Percentiles rank a stretch among this genome's conserved stretches.
phyloP scores from a whole-genome alignment of 495 filamentous ascomycete genomes.

The Oidiodendron maius region DNA sequence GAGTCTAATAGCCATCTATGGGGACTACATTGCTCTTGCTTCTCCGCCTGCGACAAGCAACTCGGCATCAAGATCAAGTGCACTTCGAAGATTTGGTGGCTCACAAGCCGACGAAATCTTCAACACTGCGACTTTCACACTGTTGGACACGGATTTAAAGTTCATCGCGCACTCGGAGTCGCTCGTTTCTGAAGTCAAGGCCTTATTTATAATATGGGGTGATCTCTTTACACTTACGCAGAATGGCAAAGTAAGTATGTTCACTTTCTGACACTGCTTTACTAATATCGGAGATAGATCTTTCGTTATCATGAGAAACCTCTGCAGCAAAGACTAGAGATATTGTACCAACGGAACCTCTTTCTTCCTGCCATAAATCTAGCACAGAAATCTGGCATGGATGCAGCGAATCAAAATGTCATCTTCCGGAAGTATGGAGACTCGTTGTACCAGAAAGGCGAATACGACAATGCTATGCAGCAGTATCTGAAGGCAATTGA shows the following conservation, averaged over 20 bases:
- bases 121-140: slow-evolving; percentile 75
- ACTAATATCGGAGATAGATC: slow-evolving; percentile 42
- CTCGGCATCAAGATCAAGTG: slow-evolving; percentile 34
- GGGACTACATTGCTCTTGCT: slow-evolving; percentile 82
- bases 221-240: slow-evolving; percentile 81
- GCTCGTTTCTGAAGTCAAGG: slow-evolving; percentile 69
- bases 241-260: slow-evolving; percentile 71
- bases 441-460: slow-evolving; percentile 87
- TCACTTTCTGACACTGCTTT: slow-evolving; percentile 4
- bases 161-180: slow-evolving; percentile 88
- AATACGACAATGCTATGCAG: slow-evolving; percentile 96
- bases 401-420: slow-evolving; percentile 73
- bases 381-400: slow-evolving; percentile 80
- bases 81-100: slow-evolving; percentile 57
- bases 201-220: slow-evolving; percentile 82
- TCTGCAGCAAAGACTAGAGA: slow-evolving; percentile 84
- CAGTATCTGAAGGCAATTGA: slow-evolving; percentile 96
- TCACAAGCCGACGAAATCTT: slow-evolving; percentile 67
- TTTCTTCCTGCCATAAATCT: slow-evolving; percentile 89
- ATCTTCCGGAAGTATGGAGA: slow-evolving; percentile 95
- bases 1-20: slow-evolving; percentile 71
- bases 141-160: slow-evolving; percentile 85
- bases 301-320: slow-evolving; percentile 89
- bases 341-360: slow-evolving; percentile 89
- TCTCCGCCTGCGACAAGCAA: slow-evolving; percentile 65